A percentile compares a stretch with the other conserved stretches of the same genome.
Evolutionary conservation across 257 asterid genomes (phyloP).

Genomic region (Plantago ovata): DNA sequence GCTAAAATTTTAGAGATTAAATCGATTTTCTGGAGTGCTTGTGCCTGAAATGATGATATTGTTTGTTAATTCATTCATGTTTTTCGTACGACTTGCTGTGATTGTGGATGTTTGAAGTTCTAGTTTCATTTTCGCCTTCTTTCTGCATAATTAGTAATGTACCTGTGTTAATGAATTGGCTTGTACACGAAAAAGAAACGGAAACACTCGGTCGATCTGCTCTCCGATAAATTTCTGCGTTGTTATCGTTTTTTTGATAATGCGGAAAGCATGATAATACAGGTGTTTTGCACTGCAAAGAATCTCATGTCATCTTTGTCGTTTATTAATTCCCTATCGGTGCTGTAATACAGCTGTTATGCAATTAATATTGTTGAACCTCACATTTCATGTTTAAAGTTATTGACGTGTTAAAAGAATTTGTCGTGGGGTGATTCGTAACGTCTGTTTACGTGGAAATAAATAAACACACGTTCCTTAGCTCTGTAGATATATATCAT

Average conservation of each 20-base stretch:
- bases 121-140: not conserved
- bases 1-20: slow-evolving; percentile 2
- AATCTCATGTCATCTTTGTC: not conserved
- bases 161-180: not conserved
- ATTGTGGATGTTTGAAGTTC: not conserved
- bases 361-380: slow-evolving; percentile 8
- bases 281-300: too few species aligned
- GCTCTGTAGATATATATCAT: too few species aligned
- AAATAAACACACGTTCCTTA: too few species aligned
- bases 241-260: not conserved
- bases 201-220: not conserved
- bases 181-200: not conserved
- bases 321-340: slow-evolving; percentile 15
- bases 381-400: too few species aligned
- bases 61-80: not conserved
- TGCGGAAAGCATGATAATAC: slow-evolving; percentile 6
- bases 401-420: too few species aligned
- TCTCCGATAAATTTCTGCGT: not conserved
- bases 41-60: slow-evolving; percentile 2
- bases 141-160: slow-evolving; percentile 6
- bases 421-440: too few species aligned
- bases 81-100: not conserved
- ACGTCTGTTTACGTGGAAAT: too few species aligned
- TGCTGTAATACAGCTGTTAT: slow-evolving; percentile 22
- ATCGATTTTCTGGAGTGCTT: slow-evolving; percentile 10